Evolutionary conservation across 495 filamentous ascomycete species (phyloP).

Genomic region (Aspergillus mulundensis): DNA sequence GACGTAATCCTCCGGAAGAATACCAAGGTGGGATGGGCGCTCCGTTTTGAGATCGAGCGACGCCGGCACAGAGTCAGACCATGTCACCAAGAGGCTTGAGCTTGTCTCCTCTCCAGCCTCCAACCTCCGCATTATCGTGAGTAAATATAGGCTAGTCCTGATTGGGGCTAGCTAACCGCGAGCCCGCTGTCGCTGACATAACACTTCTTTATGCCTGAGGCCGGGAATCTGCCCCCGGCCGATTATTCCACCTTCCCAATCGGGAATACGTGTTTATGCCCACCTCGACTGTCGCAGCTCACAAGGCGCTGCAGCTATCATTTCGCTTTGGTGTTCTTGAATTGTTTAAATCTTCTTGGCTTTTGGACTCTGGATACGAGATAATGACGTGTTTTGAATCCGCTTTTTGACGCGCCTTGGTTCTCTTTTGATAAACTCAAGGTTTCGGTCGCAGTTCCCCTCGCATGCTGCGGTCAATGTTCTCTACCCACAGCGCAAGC

Average conservation of each 20-base stretch:
- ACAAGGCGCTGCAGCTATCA: slow-evolving; percentile 11
- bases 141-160: neutral
- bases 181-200: neutral
- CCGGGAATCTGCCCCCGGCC: neutral
- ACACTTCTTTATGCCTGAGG: slow-evolving; percentile 7
- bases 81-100: neutral
- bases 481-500: slow-evolving; percentile 32
- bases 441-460: slow-evolving; percentile 11
- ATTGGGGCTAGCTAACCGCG: neutral
- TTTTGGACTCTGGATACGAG: neutral
- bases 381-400: slow-evolving; percentile 8
- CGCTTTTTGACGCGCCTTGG: neutral
- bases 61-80: neutral
- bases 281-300: neutral
- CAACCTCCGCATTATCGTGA: neutral
- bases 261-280: slow-evolving; percentile 37
- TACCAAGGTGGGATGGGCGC: neutral
- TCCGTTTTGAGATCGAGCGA: neutral
- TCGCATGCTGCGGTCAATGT: slow-evolving; percentile 20
- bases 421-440: neutral
- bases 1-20: slow-evolving; percentile 2
- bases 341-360: slow-evolving; percentile 28
- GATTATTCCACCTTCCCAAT: slow-evolving; percentile 22
- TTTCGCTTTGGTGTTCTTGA: neutral
- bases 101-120: neutral